Evolutionary conservation across 2,329 filamentous ascomycete genomes (phyloP), one percentile per base, ranked within the genome.

Genomic region (Hypoxylon sp.): DNA sequence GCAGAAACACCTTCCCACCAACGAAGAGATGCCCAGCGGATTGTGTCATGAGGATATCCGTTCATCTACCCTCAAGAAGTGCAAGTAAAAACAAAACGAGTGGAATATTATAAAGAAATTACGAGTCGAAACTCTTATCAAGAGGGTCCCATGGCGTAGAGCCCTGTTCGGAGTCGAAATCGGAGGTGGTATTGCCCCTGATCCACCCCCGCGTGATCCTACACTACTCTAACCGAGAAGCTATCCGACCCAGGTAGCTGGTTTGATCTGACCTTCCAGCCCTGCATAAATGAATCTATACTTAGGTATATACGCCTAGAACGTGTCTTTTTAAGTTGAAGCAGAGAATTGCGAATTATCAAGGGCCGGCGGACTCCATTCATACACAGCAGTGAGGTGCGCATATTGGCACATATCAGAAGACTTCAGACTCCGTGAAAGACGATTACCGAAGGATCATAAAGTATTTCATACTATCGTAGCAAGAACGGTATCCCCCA

Each of bases 1-100:
- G 63, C 19, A 69, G 54, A 32, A 69, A 67, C 30, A 69, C 63
- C 43, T 64, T 69, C n/a, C 67, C 67, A 8, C 61, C 61, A 32
- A 69, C 53, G 16, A 69, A 69, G 21, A 69, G 60, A 50, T 69
- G 48, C 2, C 56, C 53, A 6, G 37, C 6, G 3, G 63, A 62
- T 59, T 61, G 52, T 16, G 48, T 32, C 60, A 62, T 67, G 19
- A 9, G 25, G 16, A 51, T 52, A 29, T 21, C 11, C 23, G 19
- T 16, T 29, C 5, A 2, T 21, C 14, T 27, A 12, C n/a, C 27
- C 3, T 47, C 5, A 9, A 39, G 37, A 41, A 23, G 23, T 25
- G 37, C 23, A 12, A 32, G 34, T 16, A 0, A 41, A 48, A n/a
- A 27, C 19, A n/a, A n/a, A n/a, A 30, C 12, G 14, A 14, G 5